Percentiles rank a stretch among this genome's conserved stretches.
Conservation (phyloP, 169 alveolate species). For the Eimeria acervulina region DNA sequence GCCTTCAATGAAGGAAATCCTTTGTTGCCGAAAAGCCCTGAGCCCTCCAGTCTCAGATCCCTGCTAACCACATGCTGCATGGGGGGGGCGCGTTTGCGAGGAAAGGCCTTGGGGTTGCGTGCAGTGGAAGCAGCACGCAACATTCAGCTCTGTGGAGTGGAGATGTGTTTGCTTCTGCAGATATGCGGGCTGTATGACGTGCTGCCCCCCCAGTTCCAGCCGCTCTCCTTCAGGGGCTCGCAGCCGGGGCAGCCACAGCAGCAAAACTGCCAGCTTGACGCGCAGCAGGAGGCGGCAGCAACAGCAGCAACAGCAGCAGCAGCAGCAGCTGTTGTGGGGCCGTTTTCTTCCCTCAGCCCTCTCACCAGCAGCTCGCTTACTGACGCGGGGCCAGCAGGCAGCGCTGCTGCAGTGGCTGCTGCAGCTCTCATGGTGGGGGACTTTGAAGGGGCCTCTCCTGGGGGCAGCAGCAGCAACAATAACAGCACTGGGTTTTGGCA, state of each 20-base stretch:
- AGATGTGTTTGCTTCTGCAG: slow-evolving; percentile 18
- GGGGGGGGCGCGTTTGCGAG: too few species aligned
- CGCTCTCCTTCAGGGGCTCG: slow-evolving; percentile 35
- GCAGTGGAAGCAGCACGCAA: background rate
- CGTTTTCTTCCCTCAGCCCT: slow-evolving; percentile 52
- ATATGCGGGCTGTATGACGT: slow-evolving; percentile 67
- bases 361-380: slow-evolving; percentile 25
- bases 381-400: background rate
- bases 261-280: slow-evolving; percentile 9
- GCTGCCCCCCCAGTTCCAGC: slow-evolving; percentile 75
- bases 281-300: slow-evolving; percentile 40
- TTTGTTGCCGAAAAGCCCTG: background rate
- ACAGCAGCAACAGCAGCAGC: slow-evolving; percentile 16
- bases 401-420: slow-evolving; percentile 23
- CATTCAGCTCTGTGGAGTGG: background rate
- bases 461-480: slow-evolving; percentile 45
- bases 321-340: slow-evolving; percentile 21
- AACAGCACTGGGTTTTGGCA: slow-evolving; percentile 55
- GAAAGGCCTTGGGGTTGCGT: too few species aligned
- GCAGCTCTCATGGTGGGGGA: slow-evolving; percentile 53
- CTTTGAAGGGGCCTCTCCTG: slow-evolving; percentile 62
- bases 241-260: slow-evolving; percentile 65
- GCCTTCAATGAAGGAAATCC: background rate
- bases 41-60: background rate
- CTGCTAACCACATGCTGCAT: background rate